Base-by-base conservation (phyloP, 2,329 filamentous ascomycete genomes). In the Madurella fahalii region DNA sequence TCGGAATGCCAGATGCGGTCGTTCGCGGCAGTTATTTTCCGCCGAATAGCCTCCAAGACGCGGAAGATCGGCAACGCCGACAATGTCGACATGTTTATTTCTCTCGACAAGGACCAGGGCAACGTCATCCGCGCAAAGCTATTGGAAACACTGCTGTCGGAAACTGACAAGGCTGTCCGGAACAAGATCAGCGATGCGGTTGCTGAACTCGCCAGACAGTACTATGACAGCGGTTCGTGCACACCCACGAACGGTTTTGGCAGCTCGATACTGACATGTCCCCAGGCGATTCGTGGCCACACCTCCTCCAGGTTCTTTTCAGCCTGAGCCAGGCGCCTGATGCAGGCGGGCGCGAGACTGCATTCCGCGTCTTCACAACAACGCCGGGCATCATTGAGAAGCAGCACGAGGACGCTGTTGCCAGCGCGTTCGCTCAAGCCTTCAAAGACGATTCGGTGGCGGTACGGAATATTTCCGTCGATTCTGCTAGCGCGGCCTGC, bases 181-280 rank as follows among this genome's bases (percentile, higher is more conserved):
- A 94, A 96, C 76, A 99, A 99, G 74, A 89, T 97, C 68, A 94
- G 92, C 64, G 94, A 99, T 73, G 91, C 93, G n/a, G 89, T 97
- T 58, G 94, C 94, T 20, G 94, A 99, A 73, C 80, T 99, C 57
- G 94, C 93, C 43, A 85, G 94, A 66, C 91, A 99, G 75, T 96
- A 96, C 73, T 88, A 89, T 43, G 94, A 97, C 65, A 90, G 88
- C 67, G 86, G 90, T 95, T 79, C 71, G 85, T 76, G 50, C 40
- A 39, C 15, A 25, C 16, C 50, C 12, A 11, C 8, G 8, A n/a
- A 4, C 37, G 12, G 18, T 50, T 50, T 42, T 18, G 43, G 12
- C 20, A 30, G 25, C 9, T 9, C 32, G 18, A 46, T 52, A 43
- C 57, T 61, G 57, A 60, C 40, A 30, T 46, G 9, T 11, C 47